These are phyloP conservation scores for Climacium dendroides DNA, from an alignment of 225 moss, liverwort and hornwort species.

Conservation along the genomic window DNA sequence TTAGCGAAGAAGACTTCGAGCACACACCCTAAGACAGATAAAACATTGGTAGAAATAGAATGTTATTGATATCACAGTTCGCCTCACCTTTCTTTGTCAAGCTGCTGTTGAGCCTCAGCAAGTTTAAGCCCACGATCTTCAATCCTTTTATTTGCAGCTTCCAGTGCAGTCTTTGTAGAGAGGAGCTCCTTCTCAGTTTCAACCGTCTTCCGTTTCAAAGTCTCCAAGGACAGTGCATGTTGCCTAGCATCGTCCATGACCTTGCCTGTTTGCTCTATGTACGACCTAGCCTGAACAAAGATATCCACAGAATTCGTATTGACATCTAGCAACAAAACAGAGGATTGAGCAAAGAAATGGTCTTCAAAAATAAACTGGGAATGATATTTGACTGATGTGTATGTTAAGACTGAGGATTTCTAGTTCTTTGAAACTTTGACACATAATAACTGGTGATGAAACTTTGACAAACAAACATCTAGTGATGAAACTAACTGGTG, in stretches of 20 bases:
- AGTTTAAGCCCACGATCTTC: constrained; percentile 82
- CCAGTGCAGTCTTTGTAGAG: constrained; percentile 55
- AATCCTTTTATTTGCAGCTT: constrained; percentile 52
- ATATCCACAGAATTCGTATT: background rate
- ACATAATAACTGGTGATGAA: background rate
- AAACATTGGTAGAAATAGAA: background rate
- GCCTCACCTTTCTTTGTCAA: constrained; percentile 77
- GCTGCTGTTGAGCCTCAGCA: constrained; percentile 62
- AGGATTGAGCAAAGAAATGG: background rate
- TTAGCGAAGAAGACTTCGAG: background rate
- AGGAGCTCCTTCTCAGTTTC: constrained; percentile 77
- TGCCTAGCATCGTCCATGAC: constrained; percentile 68
- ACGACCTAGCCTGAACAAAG: constrained; percentile 57
- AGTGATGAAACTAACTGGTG: too few species aligned
- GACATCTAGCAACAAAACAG: background rate
- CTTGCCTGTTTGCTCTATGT: constrained; percentile 72
- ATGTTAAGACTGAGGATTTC: background rate
- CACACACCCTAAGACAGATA: background rate
- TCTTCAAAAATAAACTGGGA: background rate
- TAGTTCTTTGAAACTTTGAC: background rate
- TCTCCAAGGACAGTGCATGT: constrained; percentile 59
- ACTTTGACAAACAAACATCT: too few species aligned
- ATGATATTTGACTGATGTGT: background rate
- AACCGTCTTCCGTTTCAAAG: constrained; percentile 53
- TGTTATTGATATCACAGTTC: background rate